Evolutionary conservation across 192 early-diverging fungal species (phyloP).

Genomic region (Rhizophagus clarus): DNA sequence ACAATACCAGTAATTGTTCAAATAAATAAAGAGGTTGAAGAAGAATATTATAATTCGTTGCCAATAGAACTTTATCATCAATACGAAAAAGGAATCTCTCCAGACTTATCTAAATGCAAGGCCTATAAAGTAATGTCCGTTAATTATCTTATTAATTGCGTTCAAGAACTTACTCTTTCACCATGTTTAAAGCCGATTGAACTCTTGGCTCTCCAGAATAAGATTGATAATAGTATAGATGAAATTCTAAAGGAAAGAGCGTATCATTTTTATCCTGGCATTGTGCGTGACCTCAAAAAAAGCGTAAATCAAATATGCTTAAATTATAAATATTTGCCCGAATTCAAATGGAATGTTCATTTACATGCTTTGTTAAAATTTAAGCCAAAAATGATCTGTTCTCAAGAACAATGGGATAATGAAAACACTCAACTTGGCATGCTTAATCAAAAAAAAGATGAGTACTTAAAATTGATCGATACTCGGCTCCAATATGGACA

Average conservation of each 20-base stretch:
- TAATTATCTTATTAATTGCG: no score
- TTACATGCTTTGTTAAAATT: slow-evolving; percentile 26
- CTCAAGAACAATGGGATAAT: slow-evolving; percentile 18
- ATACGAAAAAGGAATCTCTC: background rate
- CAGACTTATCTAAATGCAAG: slow-evolving; percentile 3
- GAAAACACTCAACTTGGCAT: slow-evolving; percentile 14
- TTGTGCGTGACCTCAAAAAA: slow-evolving; percentile 7
- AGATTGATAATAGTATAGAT: background rate
- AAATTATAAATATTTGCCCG: background rate
- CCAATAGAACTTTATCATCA: background rate
- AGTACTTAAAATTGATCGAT: slow-evolving; percentile 7
- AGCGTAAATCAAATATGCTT: background rate
- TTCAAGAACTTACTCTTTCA: background rate
- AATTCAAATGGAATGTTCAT: slow-evolving; percentile 10
- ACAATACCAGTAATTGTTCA: background rate
- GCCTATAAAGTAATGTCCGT: slow-evolving; percentile 4
- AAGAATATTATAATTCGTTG: background rate
- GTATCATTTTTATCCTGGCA: slow-evolving; percentile 5
- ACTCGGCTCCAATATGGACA: slow-evolving; percentile 18
- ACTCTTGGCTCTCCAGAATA: background rate
- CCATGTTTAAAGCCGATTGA: background rate
- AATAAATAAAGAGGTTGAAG: slow-evolving; percentile 21
- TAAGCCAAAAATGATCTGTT: slow-evolving; percentile 4
- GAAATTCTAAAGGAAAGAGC: background rate
- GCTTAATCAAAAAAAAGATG: slow-evolving; percentile 24